Conservation (phyloP, 768 basidiomycete genomes). For the Termitomyces sp. region DNA sequence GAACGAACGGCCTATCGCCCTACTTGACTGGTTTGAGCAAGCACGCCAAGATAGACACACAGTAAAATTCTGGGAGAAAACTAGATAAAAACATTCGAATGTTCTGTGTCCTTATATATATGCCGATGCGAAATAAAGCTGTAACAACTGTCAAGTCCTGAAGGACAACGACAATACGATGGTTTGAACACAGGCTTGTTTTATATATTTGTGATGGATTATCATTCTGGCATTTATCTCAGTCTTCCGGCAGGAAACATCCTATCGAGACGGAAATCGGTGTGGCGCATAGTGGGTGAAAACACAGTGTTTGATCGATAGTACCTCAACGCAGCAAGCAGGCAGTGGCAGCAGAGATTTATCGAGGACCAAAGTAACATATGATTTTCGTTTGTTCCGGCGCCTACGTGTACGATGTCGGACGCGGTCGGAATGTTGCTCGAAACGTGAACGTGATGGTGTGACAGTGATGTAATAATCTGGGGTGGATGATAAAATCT, state of each 20-base stretch:
- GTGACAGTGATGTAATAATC: conserved; percentile 1
- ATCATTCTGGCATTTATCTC: neutral
- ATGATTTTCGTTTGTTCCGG: conserved; percentile 2
- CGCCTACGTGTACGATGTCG: neutral
- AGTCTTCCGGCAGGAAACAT: neutral
- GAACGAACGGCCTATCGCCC: too few species aligned
- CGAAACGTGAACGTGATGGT: neutral
- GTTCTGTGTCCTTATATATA: neutral
- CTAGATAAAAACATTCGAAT: too few species aligned
- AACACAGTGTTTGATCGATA: neutral
- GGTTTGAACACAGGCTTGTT: neutral
- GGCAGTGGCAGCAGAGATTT: neutral
- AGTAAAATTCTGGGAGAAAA: too few species aligned
- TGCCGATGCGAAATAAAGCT: too few species aligned
- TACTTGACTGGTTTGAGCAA: too few species aligned
- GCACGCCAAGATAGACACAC: too few species aligned
- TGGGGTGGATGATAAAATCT: neutral
- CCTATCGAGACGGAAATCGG: neutral
- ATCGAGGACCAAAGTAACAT: neutral
- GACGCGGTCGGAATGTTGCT: neutral
- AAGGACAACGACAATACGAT: neutral
- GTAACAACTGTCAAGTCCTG: too few species aligned
- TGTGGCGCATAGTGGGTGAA: neutral
- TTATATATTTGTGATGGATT: neutral
- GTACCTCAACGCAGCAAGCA: too few species aligned